Evolutionary conservation across 2,329 filamentous ascomycete genomes (phyloP).

Genomic region (Gnomoniopsis smithogilvyi): DNA sequence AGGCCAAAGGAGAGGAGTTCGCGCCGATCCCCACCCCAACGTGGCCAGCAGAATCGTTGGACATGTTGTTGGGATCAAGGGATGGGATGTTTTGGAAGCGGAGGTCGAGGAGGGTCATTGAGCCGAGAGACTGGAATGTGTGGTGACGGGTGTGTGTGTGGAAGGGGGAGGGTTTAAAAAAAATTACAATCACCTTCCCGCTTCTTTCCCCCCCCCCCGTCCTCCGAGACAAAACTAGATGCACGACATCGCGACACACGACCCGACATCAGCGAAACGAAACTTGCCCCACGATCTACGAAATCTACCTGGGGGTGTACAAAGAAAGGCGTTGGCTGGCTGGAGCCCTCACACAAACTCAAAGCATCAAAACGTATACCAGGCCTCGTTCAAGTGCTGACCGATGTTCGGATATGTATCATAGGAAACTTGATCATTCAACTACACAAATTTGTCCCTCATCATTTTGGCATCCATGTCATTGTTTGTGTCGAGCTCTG

Average conservation of each 20-base stretch:
- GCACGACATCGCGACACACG: too few species aligned
- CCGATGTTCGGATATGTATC: constrained; percentile 5
- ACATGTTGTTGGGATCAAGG: constrained; percentile 1
- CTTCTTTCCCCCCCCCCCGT: too few species aligned
- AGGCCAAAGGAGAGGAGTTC: constrained; percentile 39
- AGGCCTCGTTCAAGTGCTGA: constrained; percentile 17
- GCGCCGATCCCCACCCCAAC: constrained; percentile 34
- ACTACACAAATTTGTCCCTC: background rate
- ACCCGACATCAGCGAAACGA: background rate
- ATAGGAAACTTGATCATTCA: background rate
- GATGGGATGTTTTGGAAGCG: constrained; percentile 12
- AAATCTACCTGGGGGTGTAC: background rate
- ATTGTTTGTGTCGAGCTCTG: background rate
- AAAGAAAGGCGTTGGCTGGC: background rate
- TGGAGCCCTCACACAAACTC: background rate
- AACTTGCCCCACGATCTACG: background rate
- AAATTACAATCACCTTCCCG: too few species aligned
- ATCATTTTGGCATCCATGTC: background rate
- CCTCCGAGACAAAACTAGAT: too few species aligned
- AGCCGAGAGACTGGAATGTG: background rate
- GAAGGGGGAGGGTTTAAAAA: background rate
- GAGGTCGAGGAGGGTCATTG: constrained; percentile 4
- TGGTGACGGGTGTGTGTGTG: too few species aligned
- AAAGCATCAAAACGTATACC: constrained; percentile 2
- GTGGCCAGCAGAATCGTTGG: constrained; percentile 36